Evolutionary conservation across 1,284 basidiomycete species (phyloP), one percentile per base, ranked within the genome.

Genomic region (Microbotryomycetes sp.): DNA sequence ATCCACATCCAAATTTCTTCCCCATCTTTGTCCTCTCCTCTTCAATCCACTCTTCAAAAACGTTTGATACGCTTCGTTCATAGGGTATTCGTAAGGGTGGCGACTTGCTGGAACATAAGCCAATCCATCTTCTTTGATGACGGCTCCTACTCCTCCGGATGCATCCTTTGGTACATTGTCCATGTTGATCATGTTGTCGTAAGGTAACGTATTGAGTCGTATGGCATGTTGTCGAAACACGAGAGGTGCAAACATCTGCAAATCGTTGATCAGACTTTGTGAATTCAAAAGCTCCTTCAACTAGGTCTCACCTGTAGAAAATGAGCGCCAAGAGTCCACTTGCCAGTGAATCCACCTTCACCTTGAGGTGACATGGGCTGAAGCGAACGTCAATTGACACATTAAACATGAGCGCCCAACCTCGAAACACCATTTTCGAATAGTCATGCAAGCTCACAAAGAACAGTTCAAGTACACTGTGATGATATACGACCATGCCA

Each of bases 151-250:
- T n/a, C n/a, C n/a, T n/a, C n/a, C n/a, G n/a, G n/a, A n/a, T n/a
- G n/a, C n/a, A 6, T 49, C 56, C 22, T 49, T 32, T 23, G 56
- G 30, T 22, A 58, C 36, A 36, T 58, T 58, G 32, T 58, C 56
- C 56, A 58, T 58, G 32, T 58, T 58, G 49, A 58, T 49, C 32
- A 49, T 58, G 32, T 58, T 58, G 25, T 58, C 42, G 56, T 58
- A 58, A 6, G 23, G 31, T 5, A 58, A 36, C 6, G 49, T 51
- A 32, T 58, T 58, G n/a, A 58, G 30, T 6, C 56, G 56, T 14
- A 58, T 29, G 6, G 56, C 56, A 31, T 58, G 56, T 26, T 58
- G 48, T 23, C 49, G 31, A 28, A 58, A 58, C 32, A 58, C 42
- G 22, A 49, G 29, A 5, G 56, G 56, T 14, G 48, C 56, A 49